Evolutionary conservation across 495 filamentous ascomycete species (phyloP), one percentile per base, ranked within the genome.

Genomic region (Podospora sp.): DNA sequence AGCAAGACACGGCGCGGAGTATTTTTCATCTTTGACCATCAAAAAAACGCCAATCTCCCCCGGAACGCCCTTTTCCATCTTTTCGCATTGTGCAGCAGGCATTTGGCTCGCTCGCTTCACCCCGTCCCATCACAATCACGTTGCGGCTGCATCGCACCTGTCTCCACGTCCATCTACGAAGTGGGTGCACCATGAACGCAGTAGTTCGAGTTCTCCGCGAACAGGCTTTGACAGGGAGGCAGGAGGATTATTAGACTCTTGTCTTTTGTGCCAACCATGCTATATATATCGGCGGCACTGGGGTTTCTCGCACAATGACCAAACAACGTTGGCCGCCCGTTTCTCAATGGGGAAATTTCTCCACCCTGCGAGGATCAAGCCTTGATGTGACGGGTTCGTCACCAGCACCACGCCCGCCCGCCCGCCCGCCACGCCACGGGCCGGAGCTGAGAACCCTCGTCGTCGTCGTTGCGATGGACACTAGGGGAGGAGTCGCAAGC

Each of bases 321-420:
- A 46, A 46, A 46, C 40, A 46, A 46, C 40, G 40, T 46, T 46
- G 26, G 22, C 26, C 53, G 53, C 53, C n/a, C 22, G 9, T 16
- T 6, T 57, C 53, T 27, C 22, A 57, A 57, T 24, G n/a, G 53
- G 53, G 53, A 57, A 57, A 57, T 7, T 27, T 5, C 12, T 25
- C 53, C n/a, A 18, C 22, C 20, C 26, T 26, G 53, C 11, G 53
- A 26, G 26, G 53, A 14, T 46, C 40, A 46, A 46, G 53, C 22
- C 53, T 57, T 57, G 53, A 57, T 57, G 53, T 57, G 53, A 57
- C 53, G 53, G 26, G 53, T 57, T 57, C 26, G 53, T 57, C 53
- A 57, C 53, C 26, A 27, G 53, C 53, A 57, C 22, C n/a, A n/a
- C n/a, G n/a, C n/a, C n/a, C n/a, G 29, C 29, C 29, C 29, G 29